Percentiles rank a stretch among this genome's conserved stretches.
Conservation (phyloP, 805 yeast species). For the Blastobotrys robertii region DNA sequence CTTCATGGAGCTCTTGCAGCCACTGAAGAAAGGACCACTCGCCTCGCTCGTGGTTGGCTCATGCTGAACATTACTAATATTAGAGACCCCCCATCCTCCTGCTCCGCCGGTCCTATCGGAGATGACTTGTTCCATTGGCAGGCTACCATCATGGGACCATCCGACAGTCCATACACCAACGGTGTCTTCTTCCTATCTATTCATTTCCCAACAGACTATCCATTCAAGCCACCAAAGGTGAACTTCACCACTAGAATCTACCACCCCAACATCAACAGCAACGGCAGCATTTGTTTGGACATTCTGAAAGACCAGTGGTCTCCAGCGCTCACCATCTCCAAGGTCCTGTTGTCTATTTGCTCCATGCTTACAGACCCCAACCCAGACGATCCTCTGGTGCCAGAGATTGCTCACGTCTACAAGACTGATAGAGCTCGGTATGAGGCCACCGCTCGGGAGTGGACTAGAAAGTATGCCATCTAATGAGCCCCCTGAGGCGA, state of each 20-base stretch:
- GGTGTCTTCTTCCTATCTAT: slow-evolving; percentile 95
- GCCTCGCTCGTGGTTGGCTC: slow-evolving; percentile 2
- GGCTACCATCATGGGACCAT: slow-evolving; percentile 98
- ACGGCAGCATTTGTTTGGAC: slow-evolving; percentile 94
- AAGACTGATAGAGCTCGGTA: slow-evolving; percentile 89
- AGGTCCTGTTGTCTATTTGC: slow-evolving; percentile 88
- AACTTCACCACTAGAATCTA: slow-evolving; percentile 90
- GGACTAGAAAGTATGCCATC: slow-evolving; percentile 98
- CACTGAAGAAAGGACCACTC: too few relatives aligned
- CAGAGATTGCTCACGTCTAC: slow-evolving; percentile 94
- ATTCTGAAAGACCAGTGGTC: slow-evolving; percentile 98
- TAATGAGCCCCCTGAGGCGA: slow-evolving; percentile 25
- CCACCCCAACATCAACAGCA: slow-evolving; percentile 94
- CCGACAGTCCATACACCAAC: slow-evolving; percentile 79
- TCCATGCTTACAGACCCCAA: slow-evolving; percentile 95
- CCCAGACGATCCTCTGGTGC: slow-evolving; percentile 98
- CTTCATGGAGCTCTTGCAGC: too few relatives aligned
- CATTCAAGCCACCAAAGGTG: slow-evolving; percentile 95
- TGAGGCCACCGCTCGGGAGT: slow-evolving; percentile 95
- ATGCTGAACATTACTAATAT: slow-evolving; percentile 1
- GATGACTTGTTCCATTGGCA: slow-evolving; percentile 99
- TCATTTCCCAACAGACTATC: slow-evolving; percentile 98
- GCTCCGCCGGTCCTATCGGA: slow-evolving; percentile 98
- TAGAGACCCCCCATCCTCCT: slow-evolving; percentile 97
- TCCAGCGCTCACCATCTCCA: slow-evolving; percentile 93